These are phyloP conservation scores for Cyathus striatus DNA, from an alignment of 768 basidiomycete genomes.

Conservation along the genomic window DNA sequence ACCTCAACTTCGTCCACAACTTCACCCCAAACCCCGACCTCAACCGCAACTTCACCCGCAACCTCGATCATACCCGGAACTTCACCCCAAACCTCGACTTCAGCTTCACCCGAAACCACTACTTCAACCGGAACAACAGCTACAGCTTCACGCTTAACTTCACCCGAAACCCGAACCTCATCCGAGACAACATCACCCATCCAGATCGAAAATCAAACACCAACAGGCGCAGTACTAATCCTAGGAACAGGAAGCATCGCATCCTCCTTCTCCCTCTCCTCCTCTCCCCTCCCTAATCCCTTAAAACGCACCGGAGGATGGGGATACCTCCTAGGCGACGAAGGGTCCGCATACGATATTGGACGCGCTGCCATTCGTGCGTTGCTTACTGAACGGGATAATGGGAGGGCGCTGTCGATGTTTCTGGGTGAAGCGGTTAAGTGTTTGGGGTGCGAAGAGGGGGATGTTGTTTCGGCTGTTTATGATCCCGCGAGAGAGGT, in stretches of 20 bases:
- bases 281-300: slow-evolving; percentile 7
- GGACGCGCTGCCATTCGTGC: slow-evolving; percentile 17
- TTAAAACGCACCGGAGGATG: slow-evolving; percentile 16
- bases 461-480: slow-evolving; percentile 16
- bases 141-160: too few relatives aligned
- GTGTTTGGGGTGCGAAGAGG: slow-evolving; percentile 13
- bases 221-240: slow-evolving; percentile 15
- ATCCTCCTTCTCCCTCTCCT: slow-evolving; percentile 10
- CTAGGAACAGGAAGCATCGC: slow-evolving; percentile 19
- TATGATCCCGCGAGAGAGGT: too few relatives aligned
- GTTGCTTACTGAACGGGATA: slow-evolving; percentile 11
- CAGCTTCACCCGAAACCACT: too few relatives aligned
- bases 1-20: too few relatives aligned
- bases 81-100: too few relatives aligned
- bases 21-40: too few relatives aligned
- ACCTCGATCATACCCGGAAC: too few relatives aligned
- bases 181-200: too few relatives aligned
- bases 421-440: slow-evolving; percentile 11
- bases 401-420: slow-evolving; percentile 10
- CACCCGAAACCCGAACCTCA: too few relatives aligned
- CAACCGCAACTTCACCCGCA: too few relatives aligned
- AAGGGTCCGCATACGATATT: slow-evolving; percentile 19
- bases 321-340: slow-evolving; percentile 21
- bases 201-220: slow-evolving; percentile 10
- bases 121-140: too few relatives aligned